Evolutionary conservation across 1,139 yeast genomes (phyloP).

Genomic region (Blastobotrys capitulatus): DNA sequence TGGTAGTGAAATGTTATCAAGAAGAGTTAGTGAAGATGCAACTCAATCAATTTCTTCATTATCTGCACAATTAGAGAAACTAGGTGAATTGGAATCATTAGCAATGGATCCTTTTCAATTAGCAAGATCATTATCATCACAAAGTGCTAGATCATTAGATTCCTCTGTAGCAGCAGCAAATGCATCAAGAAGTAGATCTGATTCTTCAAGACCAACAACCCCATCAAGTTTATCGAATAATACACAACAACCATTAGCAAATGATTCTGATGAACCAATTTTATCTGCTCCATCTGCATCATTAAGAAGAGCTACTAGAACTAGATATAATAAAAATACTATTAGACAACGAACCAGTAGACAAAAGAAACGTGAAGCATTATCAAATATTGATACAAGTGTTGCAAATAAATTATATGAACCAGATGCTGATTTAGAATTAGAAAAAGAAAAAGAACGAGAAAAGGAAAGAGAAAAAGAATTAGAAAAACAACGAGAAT

Average conservation of each 20-base stretch:
- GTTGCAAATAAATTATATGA: conserved; percentile 4
- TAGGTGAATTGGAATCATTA: conserved; percentile 32
- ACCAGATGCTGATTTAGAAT: neutral
- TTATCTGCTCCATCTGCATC: conserved; percentile 28
- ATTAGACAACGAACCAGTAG: conserved; percentile 17
- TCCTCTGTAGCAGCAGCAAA: neutral
- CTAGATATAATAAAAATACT: conserved; percentile 26
- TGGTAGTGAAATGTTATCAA: conserved; percentile 35
- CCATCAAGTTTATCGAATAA: neutral
- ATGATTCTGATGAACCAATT: conserved; percentile 29
- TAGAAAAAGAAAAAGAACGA: neutral
- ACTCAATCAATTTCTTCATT: conserved; percentile 22
- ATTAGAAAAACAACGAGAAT: neutral
- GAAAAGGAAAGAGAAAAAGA: neutral
- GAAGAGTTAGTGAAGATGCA: conserved; percentile 16
- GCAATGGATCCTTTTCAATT: conserved; percentile 32
- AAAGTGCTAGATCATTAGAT: too few relatives aligned
- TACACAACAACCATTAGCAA: conserved; percentile 20
- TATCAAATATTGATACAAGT: conserved; percentile 6
- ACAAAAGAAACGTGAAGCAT: conserved; percentile 8
- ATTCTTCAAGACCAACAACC: conserved; percentile 1
- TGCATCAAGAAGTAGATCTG: neutral
- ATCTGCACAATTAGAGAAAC: conserved; percentile 28
- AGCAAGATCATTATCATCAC: conserved; percentile 25
- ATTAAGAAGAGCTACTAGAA: conserved; percentile 27